phyloP scores from a whole-genome alignment of 176 grass and related monocot genomes.

The Puccinellia tenuiflora region DNA sequence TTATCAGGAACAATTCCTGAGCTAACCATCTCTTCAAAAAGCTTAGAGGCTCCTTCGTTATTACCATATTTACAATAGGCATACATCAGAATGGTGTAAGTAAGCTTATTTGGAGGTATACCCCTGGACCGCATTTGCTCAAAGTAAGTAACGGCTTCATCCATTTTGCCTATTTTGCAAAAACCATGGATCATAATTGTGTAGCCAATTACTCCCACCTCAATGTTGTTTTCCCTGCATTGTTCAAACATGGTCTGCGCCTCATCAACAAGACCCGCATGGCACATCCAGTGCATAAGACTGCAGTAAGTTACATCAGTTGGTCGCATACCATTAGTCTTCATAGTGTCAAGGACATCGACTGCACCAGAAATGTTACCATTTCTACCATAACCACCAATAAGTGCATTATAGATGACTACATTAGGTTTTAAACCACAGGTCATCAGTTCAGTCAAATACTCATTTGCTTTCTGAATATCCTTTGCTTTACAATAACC shows the following conservation, averaged over 20 bases:
- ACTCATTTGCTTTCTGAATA: constrained; percentile 62
- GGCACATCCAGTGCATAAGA: constrained; percentile 81
- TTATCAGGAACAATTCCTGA: constrained; percentile 61
- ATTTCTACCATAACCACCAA: constrained; percentile 71
- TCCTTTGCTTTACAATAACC: constrained; percentile 82
- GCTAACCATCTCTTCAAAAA: constrained; percentile 73
- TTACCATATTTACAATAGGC: constrained; percentile 71
- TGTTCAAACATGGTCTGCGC: constrained; percentile 54
- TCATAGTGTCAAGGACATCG: constrained; percentile 68
- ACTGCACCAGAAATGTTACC: constrained; percentile 66
- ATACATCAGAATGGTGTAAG: constrained; percentile 78
- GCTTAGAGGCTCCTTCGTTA: constrained; percentile 52
- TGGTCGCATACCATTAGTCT: constrained; percentile 50
- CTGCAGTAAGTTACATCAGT: constrained; percentile 58
- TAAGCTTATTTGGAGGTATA: constrained; percentile 75
- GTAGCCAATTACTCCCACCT: constrained; percentile 63
- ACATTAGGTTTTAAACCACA: constrained; percentile 68
- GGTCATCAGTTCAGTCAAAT: constrained; percentile 46
- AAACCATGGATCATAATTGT: constrained; percentile 74
- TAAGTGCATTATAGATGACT: constrained; percentile 78
- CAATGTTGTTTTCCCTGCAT: constrained; percentile 41
- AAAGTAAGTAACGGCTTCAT: constrained; percentile 59
- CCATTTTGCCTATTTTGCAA: constrained; percentile 74
- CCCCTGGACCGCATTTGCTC: constrained; percentile 59
- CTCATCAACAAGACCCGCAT: constrained; percentile 63